Base-by-base conservation (phyloP, 2,329 filamentous ascomycete species). In the Sarocladium oryzae region DNA sequence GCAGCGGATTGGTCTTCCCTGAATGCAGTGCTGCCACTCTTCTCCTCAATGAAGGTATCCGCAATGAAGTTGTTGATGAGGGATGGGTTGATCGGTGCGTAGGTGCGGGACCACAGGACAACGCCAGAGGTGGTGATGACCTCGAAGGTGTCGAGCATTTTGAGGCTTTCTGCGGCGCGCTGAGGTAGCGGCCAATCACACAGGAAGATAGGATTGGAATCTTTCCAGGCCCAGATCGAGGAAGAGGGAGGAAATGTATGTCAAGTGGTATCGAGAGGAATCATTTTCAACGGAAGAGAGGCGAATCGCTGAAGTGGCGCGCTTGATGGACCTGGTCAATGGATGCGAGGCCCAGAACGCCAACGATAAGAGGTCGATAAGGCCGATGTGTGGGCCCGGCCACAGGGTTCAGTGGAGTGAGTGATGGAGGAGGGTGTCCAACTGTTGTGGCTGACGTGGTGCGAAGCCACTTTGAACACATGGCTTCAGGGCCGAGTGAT, bases 41-140 rank as follows among this genome's bases (percentile, higher is more conserved):
- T 91, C 74, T 96, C 92, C 71, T 99, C 93, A 64, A 99, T 96
- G 67, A 99, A 96, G 64, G 96, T 89, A 69, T 97, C 90, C 66
- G 85, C 85, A 70, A 99, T 96, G 68, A 99, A 85, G 74, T 82
- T 87, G 75, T 99, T 96, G 75, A 99, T 85, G 57, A 96, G 77
- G 60, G 86, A 84, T 38, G 88, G 81, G 65, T 84, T 90, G 64
- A 95, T 83, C 2, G 86, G 79, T 51, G 85, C 83, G 67, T 92
- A 96, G 23, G 84, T 86, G 66, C 88, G 86, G 55, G 92, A 96
- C 93, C 93, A 99, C 51, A 99, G 81, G 53, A 99, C 93, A 56
- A 99, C 91, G 52, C 93, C 93, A 3, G 91, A 95, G 33, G 92
- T 95, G 54, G 92, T 96, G 55, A 99, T 71, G 58, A 99, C 93